A percentile compares a stretch with the other conserved stretches of the same genome.
phyloP scores from a whole-genome alignment of 306 rosid genomes.

The Mucuna pruriens region DNA sequence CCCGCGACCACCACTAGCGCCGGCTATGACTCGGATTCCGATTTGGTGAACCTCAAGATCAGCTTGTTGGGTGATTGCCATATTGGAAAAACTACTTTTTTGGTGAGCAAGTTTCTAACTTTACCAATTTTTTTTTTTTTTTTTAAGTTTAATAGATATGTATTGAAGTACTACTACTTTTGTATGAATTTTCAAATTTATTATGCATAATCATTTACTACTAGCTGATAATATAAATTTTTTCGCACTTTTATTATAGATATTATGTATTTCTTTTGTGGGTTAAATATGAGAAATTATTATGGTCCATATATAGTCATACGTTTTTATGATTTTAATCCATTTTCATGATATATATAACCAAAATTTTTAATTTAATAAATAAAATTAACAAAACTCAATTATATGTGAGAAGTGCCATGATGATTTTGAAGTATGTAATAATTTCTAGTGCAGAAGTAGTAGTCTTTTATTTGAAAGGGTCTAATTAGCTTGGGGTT shows the following conservation, averaged over 20 bases:
- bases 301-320: too few species aligned
- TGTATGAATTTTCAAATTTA: too few species aligned
- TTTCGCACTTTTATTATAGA: neutral
- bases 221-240: neutral
- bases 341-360: too few species aligned
- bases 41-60: constrained; percentile 83
- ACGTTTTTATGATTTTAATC: too few species aligned
- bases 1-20: constrained; percentile 14
- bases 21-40: constrained; percentile 69
- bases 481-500: neutral
- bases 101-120: constrained; percentile 52
- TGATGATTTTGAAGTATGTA: too few species aligned
- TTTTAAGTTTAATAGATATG: too few species aligned
- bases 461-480: neutral
- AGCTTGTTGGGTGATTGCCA: constrained; percentile 92
- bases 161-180: too few species aligned
- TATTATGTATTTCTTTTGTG: neutral
- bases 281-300: neutral
- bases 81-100: constrained; percentile 92
- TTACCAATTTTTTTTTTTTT: neutral
- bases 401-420: too few species aligned
- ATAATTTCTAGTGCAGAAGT: neutral
- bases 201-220: too few species aligned
- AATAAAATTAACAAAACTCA: too few species aligned
- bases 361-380: too few species aligned